Base-by-base conservation (phyloP, 169 alveolate species). In the Cryptosporidium felis region DNA sequence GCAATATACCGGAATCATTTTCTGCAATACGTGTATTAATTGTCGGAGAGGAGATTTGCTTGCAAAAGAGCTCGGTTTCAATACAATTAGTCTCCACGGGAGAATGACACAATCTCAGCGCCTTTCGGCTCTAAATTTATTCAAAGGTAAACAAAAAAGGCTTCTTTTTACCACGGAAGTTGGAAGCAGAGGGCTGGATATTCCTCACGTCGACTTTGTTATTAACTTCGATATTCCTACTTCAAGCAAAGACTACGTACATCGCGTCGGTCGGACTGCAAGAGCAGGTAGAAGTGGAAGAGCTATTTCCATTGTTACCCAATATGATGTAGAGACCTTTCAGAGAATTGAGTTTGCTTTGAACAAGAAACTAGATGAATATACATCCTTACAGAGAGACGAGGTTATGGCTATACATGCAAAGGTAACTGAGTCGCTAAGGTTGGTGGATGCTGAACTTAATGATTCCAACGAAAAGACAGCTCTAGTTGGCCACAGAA, bases 241-340 rank as follows among this genome's bases (percentile, higher is more conserved):
- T 28, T 92, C 96, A 42, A 92, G 98, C 34, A 97, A 97, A 89
- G 98, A 96, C 80, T 98, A 96, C 80, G 95, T 98, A 16, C 99
- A 98, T 89, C 91, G 99, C 85, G 99, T 97, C 0, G 99, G 99
- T 40, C 92, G 99, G 89, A 97, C 99, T 0, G 99, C 99, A 6
- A 93, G 99, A 38, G 99, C 99, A 3, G 99, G 99, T 9, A 94
- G 95, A 80, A 91, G 98, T 16, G 99, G 99, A 8, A 90, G 94
- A 62, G 96, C 99, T n/a, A 91, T 97, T 0, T 94, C 98, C 1
- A 61, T 97, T 16, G 98, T 97, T n/a, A 97, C 99, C 30, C 97
- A 97, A 81, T 95, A 95, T 90, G 98, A 95, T 90, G 95, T 95
- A 16, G 98, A 96, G 91, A 90, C 90, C 59, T 94, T 94, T 90